A percentile compares a stretch with the other conserved stretches of the same genome.
These are phyloP conservation scores for Trichoderma atroviride DNA, from an alignment of 2,329 filamentous ascomycete genomes.

Conservation along the genomic window DNA sequence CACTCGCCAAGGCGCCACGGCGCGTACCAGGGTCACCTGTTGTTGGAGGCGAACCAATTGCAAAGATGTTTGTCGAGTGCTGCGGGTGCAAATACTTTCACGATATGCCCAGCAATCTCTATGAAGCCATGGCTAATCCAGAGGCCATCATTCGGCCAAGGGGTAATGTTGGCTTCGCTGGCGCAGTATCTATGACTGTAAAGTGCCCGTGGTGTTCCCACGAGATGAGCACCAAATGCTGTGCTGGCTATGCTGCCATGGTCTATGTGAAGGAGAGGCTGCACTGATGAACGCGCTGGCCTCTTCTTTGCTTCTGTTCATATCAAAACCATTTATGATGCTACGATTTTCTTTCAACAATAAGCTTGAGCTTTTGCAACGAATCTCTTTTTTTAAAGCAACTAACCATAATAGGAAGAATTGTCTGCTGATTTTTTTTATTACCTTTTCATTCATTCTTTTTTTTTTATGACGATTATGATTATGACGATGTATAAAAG, in stretches of 20 bases:
- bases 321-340: constrained; percentile 9
- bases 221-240: constrained; percentile 69
- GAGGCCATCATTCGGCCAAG: constrained; percentile 55
- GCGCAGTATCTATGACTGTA: constrained; percentile 62
- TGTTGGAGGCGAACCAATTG: constrained; percentile 47
- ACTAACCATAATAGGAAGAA: not conserved
- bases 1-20: constrained; percentile 7
- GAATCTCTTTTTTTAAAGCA: constrained; percentile 12
- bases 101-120: constrained; percentile 66
- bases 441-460: not conserved
- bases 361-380: constrained; percentile 1
- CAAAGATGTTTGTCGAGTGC: constrained; percentile 68
- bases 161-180: constrained; percentile 54
- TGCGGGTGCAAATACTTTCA: constrained; percentile 66
- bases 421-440: not conserved
- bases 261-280: constrained; percentile 67
- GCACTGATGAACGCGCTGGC: constrained; percentile 42
- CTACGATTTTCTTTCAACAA: constrained; percentile 8
- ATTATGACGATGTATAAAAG: constrained; percentile 23
- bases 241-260: constrained; percentile 67
- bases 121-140: constrained; percentile 65
- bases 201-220: constrained; percentile 74
- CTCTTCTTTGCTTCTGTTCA: not conserved
- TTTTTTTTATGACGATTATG: constrained; percentile 17
- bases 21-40: constrained; percentile 22